phyloP scores from a whole-genome alignment of 2,329 filamentous ascomycete genomes.

The Cladosporium sphaerospermum region DNA sequence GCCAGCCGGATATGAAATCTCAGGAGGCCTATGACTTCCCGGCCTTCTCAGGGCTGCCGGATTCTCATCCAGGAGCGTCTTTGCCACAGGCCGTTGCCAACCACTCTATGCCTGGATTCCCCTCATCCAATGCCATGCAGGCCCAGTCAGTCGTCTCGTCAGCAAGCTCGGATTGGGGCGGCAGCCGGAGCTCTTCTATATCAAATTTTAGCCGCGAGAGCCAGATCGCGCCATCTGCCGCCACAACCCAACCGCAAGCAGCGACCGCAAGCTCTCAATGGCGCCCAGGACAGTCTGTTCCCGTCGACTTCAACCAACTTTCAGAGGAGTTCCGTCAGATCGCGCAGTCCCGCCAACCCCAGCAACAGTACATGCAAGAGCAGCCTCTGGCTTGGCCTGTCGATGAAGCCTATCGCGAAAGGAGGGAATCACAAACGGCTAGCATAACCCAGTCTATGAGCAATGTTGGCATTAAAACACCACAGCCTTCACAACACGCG shows the following conservation, averaged over 20 bases:
- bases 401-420: conserved; percentile 25
- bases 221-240: conserved; percentile 8
- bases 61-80: conserved; percentile 24
- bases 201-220: conserved; percentile 12
- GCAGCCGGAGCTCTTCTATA: conserved; percentile 29
- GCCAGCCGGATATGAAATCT: conserved; percentile 19
- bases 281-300: conserved; percentile 32
- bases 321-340: conserved; percentile 30
- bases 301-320: conserved; percentile 29
- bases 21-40: conserved; percentile 18
- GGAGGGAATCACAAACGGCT: conserved; percentile 27
- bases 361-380: conserved; percentile 20
- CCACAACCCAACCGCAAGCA: conserved; percentile 3
- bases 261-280: conserved; percentile 22
- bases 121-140: conserved; percentile 19
- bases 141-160: conserved; percentile 21
- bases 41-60: conserved; percentile 15
- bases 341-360: conserved; percentile 18
- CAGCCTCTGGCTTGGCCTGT: conserved; percentile 28
- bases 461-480: conserved; percentile 29
- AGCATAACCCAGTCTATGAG: conserved; percentile 32
- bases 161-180: conserved; percentile 25
- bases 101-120: conserved; percentile 19
- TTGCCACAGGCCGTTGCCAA: conserved; percentile 25
- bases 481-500: conserved; percentile 23